Conservation (phyloP, 306 rosid species). For the Quercus wislizeni region DNA sequence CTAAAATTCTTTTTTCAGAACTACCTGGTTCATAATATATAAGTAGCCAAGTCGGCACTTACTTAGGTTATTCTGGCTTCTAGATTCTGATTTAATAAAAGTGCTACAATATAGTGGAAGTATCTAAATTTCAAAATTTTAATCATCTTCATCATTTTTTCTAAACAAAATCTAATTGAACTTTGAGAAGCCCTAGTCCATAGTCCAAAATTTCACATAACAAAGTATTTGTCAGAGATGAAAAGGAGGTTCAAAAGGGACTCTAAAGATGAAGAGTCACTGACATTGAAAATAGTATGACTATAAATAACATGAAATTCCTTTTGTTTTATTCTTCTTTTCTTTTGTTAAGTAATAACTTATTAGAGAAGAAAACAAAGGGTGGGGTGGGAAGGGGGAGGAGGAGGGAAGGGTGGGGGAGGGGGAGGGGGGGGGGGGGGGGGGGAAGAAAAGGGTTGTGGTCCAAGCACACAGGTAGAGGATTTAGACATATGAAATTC, state of each 20-base stretch:
- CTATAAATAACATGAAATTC: not conserved
- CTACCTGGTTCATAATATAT: not conserved
- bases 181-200: not conserved
- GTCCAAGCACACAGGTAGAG: too few relatives aligned
- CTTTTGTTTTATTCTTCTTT: not conserved
- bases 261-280: not conserved
- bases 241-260: not conserved
- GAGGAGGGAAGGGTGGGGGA: too few relatives aligned
- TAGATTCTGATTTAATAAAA: not conserved
- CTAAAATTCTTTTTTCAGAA: not conserved
- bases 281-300: not conserved
- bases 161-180: not conserved
- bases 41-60: too few relatives aligned
- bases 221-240: not conserved
- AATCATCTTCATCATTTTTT: not conserved
- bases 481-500: too few relatives aligned
- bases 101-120: not conserved
- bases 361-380: too few relatives aligned
- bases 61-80: not conserved
- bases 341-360: too few relatives aligned
- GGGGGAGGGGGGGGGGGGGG: too few relatives aligned
- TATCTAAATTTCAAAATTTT: not conserved
- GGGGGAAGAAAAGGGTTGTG: too few relatives aligned
- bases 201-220: not conserved
- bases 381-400: too few relatives aligned